These are phyloP conservation scores for Maudiozyma barnettii DNA, from an alignment of 805 yeast species.

Conservation along the genomic window DNA sequence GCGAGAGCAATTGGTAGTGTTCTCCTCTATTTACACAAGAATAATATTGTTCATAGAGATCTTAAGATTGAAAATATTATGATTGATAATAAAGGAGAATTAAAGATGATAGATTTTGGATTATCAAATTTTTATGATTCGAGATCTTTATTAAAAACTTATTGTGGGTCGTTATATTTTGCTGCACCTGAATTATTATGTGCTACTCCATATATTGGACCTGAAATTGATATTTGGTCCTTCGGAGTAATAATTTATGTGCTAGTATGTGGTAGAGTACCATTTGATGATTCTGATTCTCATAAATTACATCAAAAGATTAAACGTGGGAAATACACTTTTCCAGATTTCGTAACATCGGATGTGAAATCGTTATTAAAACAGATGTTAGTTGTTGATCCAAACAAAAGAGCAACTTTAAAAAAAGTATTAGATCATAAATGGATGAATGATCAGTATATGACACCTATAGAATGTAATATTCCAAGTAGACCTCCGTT, in stretches of 20 bases:
- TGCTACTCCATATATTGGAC: constrained; percentile 89
- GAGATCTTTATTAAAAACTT: constrained; percentile 67
- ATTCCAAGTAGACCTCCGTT: constrained; percentile 73
- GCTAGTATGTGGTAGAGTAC: constrained; percentile 93
- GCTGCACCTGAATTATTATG: constrained; percentile 95
- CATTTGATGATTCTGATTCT: constrained; percentile 92
- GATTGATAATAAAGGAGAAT: constrained; percentile 85
- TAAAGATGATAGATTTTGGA: constrained; percentile 94
- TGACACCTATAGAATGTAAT: constrained; percentile 49
- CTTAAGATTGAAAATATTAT: constrained; percentile 91
- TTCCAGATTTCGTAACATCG: constrained; percentile 68
- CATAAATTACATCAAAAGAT: constrained; percentile 86
- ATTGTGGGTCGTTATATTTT: constrained; percentile 93
- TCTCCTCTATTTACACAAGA: constrained; percentile 82
- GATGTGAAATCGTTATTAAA: constrained; percentile 73
- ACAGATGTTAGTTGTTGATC: constrained; percentile 87
- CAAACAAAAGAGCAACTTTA: constrained; percentile 66
- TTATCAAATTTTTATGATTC: constrained; percentile 76
- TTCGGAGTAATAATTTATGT: constrained; percentile 95
- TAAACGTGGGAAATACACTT: constrained; percentile 82
- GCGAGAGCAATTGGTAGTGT: constrained; percentile 92
- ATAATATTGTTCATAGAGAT: constrained; percentile 94
- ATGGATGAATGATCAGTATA: constrained; percentile 88
- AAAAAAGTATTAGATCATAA: constrained; percentile 77
- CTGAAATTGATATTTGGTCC: constrained; percentile 97